Conservation (phyloP, 345 rosid species). For the Euphorbia peplus region DNA sequence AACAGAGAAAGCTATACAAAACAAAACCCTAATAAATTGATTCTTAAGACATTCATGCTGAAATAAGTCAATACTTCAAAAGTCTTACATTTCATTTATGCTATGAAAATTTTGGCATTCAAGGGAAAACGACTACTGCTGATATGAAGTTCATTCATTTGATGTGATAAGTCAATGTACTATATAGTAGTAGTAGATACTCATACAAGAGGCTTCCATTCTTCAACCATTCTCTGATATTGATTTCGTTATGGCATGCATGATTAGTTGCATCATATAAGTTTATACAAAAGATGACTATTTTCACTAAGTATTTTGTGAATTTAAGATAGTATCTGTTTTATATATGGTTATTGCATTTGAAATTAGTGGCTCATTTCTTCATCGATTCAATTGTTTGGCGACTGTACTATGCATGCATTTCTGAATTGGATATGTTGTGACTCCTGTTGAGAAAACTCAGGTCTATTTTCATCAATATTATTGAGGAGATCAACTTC, state of each 20-base stretch:
- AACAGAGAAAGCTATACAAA: no score
- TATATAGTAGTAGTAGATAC: not conserved
- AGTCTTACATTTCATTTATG: not conserved
- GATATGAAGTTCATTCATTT: not conserved
- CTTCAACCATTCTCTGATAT: not conserved
- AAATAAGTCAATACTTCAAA: not conserved
- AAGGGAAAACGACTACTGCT: not conserved
- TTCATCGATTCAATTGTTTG: not conserved
- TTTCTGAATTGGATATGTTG: not conserved
- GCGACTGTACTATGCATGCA: not conserved
- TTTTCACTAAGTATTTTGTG: not conserved
- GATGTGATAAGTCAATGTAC: not conserved
- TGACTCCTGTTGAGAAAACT: no score
- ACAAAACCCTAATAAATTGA: no score
- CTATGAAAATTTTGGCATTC: not conserved
- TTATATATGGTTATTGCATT: not conserved
- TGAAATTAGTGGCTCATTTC: not conserved
- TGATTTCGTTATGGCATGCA: not conserved
- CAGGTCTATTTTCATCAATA: not conserved
- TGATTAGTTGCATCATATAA: not conserved
- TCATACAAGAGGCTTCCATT: not conserved
- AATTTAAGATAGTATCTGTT: not conserved
- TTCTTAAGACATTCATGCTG: slow-evolving; percentile 46
- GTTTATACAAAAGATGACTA: not conserved
- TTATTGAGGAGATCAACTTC: no score